Conservation (phyloP, 306 rosid species). For the Rosa chinensis region DNA sequence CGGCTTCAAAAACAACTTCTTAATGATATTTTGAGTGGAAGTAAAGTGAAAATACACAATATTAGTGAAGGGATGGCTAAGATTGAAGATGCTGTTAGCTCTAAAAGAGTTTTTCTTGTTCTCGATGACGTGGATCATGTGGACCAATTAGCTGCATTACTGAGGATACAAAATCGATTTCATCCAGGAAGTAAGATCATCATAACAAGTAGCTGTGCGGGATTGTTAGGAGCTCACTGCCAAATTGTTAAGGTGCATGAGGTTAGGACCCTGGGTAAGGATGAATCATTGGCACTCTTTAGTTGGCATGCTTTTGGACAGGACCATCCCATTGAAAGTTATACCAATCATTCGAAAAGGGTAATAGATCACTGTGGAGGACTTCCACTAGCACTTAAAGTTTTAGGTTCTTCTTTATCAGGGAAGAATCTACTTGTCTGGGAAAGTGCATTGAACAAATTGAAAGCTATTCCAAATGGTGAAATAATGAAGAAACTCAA, state of each 20-base stretch:
- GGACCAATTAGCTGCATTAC: background rate
- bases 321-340: background rate
- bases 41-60: background rate
- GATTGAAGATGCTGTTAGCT: background rate
- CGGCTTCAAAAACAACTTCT: background rate
- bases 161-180: background rate
- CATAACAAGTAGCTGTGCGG: background rate
- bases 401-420: background rate
- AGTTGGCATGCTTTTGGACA: background rate
- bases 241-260: background rate
- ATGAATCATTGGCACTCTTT: background rate
- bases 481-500: constrained; percentile 4
- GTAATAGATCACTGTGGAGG: background rate
- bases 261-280: background rate
- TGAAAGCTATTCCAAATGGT: background rate
- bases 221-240: background rate
- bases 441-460: background rate
- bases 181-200: background rate
- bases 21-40: background rate
- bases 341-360: background rate
- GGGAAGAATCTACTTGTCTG: background rate
- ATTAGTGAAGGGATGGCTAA: background rate
- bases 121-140: background rate
- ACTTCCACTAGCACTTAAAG: background rate
- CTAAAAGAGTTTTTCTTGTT: constrained; percentile 3